A percentile compares a stretch with the other conserved stretches of the same genome.
phyloP scores from a whole-genome alignment of 768 basidiomycete genomes.

The Macrolepiota dolichaula region DNA sequence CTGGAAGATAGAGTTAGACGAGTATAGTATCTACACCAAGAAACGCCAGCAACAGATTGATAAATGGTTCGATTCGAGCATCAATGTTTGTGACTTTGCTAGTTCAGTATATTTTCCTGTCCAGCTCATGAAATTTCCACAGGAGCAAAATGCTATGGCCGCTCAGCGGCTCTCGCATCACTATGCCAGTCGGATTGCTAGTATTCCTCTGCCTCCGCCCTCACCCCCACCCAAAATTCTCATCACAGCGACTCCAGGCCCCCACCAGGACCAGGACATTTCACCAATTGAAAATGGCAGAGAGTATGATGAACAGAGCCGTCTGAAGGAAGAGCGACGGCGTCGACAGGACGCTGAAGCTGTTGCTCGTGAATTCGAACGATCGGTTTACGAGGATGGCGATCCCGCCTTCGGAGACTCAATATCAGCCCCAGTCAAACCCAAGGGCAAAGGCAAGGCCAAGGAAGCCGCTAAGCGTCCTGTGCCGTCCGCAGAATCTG shows the following conservation, averaged over 20 bases:
- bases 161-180: constrained; percentile 57
- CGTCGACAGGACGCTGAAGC: constrained; percentile 42
- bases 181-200: constrained; percentile 50
- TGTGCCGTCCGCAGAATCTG: constrained; percentile 47
- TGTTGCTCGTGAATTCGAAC: constrained; percentile 54
- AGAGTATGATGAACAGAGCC: constrained; percentile 25
- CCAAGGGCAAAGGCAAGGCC: constrained; percentile 38
- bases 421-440: constrained; percentile 11
- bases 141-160: constrained; percentile 71
- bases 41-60: constrained; percentile 72
- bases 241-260: neutral
- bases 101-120: neutral
- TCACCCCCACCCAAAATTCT: constrained; percentile 23
- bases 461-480: constrained; percentile 49
- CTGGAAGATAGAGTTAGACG: constrained; percentile 67
- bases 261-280: neutral
- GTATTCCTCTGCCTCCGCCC: constrained; percentile 35
- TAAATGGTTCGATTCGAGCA: constrained; percentile 67
- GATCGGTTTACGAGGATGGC: constrained; percentile 44
- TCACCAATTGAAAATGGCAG: constrained; percentile 23
- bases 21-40: constrained; percentile 69
- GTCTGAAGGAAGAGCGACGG: constrained; percentile 17
- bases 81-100: constrained; percentile 42
- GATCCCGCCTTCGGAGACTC: constrained; percentile 6
- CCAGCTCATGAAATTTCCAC: constrained; percentile 13